These are phyloP conservation scores for Straminergon stramineum DNA, from an alignment of 225 moss, liverwort and hornwort species.

Conservation along the genomic window DNA sequence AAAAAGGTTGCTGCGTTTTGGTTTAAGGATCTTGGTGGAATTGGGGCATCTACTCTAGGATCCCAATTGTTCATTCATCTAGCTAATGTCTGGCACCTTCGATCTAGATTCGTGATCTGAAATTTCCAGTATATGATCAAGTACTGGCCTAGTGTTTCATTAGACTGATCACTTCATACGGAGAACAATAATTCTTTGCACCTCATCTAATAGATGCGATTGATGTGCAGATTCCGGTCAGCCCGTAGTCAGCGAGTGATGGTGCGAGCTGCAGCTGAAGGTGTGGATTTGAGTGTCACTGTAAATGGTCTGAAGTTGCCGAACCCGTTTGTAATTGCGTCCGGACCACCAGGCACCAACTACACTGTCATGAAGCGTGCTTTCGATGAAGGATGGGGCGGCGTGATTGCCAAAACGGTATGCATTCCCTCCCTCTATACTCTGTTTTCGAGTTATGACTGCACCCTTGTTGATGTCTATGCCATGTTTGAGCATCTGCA, in stretches of 20 bases:
- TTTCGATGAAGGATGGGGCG: constrained; percentile 98
- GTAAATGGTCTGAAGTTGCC: constrained; percentile 74
- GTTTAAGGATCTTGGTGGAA: background rate
- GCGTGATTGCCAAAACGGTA: constrained; percentile 94
- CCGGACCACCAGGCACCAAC: constrained; percentile 95
- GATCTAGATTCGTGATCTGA: background rate
- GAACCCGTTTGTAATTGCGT: constrained; percentile 89
- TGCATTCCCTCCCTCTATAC: background rate
- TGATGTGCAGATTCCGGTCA: background rate
- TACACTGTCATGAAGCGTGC: constrained; percentile 97
- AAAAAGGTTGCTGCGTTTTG: background rate
- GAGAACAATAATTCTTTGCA: background rate
- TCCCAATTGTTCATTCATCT: background rate
- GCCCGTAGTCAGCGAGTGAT: background rate
- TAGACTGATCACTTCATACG: background rate
- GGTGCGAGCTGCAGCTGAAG: constrained; percentile 33
- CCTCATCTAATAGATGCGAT: background rate
- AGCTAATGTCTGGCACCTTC: background rate
- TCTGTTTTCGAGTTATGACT: background rate
- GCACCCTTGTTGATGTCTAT: background rate
- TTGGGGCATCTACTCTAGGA: background rate
- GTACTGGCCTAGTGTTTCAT: background rate
- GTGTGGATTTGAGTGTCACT: constrained; percentile 74
- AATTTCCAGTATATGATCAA: background rate
- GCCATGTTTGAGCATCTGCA: background rate